These are phyloP conservation scores for Herpotrichia juniperi DNA, from an alignment of 2,329 filamentous ascomycete species.

Conservation along the genomic window DNA sequence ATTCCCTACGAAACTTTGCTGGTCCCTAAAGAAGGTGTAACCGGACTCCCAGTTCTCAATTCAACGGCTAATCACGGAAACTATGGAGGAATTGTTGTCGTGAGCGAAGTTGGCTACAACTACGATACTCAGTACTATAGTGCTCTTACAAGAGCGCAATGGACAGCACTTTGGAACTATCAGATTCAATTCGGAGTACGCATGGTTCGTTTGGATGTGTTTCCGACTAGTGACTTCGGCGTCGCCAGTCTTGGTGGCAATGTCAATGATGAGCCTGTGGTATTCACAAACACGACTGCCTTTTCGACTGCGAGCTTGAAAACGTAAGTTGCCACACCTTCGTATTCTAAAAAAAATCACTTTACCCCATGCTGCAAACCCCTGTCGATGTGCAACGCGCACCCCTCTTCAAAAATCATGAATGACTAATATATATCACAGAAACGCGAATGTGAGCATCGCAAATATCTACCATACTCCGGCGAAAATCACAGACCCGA, in stretches of 20 bases:
- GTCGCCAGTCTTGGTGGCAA: constrained; percentile 41
- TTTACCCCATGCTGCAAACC: constrained; percentile 2
- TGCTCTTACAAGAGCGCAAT: constrained; percentile 63
- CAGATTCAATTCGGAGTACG: constrained; percentile 64
- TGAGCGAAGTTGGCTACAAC: constrained; percentile 62
- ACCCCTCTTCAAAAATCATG: constrained; percentile 9
- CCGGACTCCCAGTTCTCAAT: constrained; percentile 59
- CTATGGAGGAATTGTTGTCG: constrained; percentile 64
- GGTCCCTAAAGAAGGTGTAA: constrained; percentile 59
- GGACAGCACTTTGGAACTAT: constrained; percentile 62
- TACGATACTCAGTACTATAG: constrained; percentile 57
- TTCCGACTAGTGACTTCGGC: constrained; percentile 59
- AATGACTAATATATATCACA: constrained; percentile 22
- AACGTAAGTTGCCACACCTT: constrained; percentile 33
- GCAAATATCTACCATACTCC: constrained; percentile 63
- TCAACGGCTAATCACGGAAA: constrained; percentile 57
- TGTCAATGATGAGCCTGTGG: constrained; percentile 47
- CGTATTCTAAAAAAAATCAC: constrained; percentile 8
- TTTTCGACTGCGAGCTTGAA: constrained; percentile 63
- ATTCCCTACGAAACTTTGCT: constrained; percentile 63
- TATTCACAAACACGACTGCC: constrained; percentile 59
- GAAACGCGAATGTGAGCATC: constrained; percentile 37
- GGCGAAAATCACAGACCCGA: constrained; percentile 60
- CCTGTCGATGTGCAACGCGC: constrained; percentile 11
- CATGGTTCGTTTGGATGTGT: constrained; percentile 66